These are phyloP conservation scores for Rhizomucor miehei DNA, from an alignment of 371 early-diverging fungal genomes.

Conservation along the genomic window DNA sequence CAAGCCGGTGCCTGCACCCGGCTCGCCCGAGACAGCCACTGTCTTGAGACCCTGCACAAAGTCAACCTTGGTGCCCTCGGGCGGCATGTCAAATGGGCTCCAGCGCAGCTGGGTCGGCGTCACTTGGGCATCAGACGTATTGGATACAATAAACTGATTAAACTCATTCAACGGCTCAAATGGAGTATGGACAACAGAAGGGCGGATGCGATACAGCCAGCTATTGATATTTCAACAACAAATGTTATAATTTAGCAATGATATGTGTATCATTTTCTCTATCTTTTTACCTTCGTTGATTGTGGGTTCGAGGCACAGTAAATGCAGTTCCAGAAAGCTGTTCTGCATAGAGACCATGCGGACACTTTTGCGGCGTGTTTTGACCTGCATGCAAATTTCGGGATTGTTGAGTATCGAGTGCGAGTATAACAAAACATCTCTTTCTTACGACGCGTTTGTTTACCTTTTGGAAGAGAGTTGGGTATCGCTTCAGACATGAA, in stretches of 20 bases:
- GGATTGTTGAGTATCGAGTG: no score
- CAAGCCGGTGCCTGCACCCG: slow-evolving; percentile 74
- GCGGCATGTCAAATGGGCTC: slow-evolving; percentile 86
- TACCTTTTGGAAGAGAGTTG: slow-evolving; percentile 86
- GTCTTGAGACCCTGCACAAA: slow-evolving; percentile 88
- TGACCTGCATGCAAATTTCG: slow-evolving; percentile 58
- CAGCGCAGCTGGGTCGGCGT: slow-evolving; percentile 93
- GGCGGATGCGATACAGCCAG: slow-evolving; percentile 96
- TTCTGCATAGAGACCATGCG: slow-evolving; percentile 92
- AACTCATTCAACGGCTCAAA: slow-evolving; percentile 43
- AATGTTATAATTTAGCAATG: slow-evolving; percentile 1
- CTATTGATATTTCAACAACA: slow-evolving; percentile 34
- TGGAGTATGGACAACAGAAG: slow-evolving; percentile 86
- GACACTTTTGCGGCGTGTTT: slow-evolving; percentile 91
- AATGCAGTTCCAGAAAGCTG: slow-evolving; percentile 96
- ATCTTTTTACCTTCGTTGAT: slow-evolving; percentile 70
- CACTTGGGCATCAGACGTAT: slow-evolving; percentile 42
- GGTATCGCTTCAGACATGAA: slow-evolving; percentile 84
- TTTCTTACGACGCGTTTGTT: neutral
- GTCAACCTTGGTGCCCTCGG: slow-evolving; percentile 45
- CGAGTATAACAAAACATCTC: neutral
- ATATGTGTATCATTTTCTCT: neutral
- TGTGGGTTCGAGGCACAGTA: slow-evolving; percentile 82
- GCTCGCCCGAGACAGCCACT: slow-evolving; percentile 88
- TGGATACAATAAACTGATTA: slow-evolving; percentile 47